Percentiles rank a stretch among this genome's conserved stretches.
phyloP scores from a whole-genome alignment of 148 eudicot genomes.

The Fallopia convolvulus region DNA sequence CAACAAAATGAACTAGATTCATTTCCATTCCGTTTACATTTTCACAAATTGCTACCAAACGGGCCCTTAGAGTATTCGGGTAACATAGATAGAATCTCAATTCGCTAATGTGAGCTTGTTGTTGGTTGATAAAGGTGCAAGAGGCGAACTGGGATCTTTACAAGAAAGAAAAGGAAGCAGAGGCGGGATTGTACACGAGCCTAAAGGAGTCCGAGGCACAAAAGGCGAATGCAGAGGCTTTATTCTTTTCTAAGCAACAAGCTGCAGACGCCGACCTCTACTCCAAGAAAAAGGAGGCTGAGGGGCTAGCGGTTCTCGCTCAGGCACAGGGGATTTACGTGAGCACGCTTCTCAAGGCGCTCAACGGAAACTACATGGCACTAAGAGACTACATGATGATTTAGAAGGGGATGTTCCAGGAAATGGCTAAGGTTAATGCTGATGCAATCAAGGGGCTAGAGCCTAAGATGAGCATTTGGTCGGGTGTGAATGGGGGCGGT shows the following conservation, averaged over 20 bases:
- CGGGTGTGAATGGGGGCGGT: slow-evolving; percentile 21
- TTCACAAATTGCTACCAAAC: too few species aligned
- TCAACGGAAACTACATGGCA: slow-evolving; percentile 38
- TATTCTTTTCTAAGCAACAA: slow-evolving; percentile 37
- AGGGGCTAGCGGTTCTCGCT: slow-evolving; percentile 34
- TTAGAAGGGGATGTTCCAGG: slow-evolving; percentile 41
- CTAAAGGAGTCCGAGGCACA: slow-evolving; percentile 30
- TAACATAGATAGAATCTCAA: neutral
- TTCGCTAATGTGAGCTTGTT: neutral
- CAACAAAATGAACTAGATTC: too few species aligned
- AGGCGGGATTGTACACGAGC: slow-evolving; percentile 34
- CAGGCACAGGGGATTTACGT: slow-evolving; percentile 44
- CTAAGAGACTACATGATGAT: slow-evolving; percentile 60
- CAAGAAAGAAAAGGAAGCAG: slow-evolving; percentile 44
- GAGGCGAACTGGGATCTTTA: slow-evolving; percentile 64
- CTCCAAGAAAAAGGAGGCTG: slow-evolving; percentile 45
- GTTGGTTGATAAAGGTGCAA: slow-evolving; percentile 34
- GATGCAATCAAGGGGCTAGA: slow-evolving; percentile 41
- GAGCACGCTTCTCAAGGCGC: slow-evolving; percentile 32
- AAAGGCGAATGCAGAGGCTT: slow-evolving; percentile 35
- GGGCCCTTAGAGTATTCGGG: too few species aligned
- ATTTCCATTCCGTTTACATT: too few species aligned
- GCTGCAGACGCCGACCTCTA: slow-evolving; percentile 48
- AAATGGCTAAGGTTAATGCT: slow-evolving; percentile 45
- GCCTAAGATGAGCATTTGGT: slow-evolving; percentile 60